Evolutionary conservation across 1,284 basidiomycete genomes (phyloP).

Genomic region (Cutaneotrichosporon curvatum): DNA sequence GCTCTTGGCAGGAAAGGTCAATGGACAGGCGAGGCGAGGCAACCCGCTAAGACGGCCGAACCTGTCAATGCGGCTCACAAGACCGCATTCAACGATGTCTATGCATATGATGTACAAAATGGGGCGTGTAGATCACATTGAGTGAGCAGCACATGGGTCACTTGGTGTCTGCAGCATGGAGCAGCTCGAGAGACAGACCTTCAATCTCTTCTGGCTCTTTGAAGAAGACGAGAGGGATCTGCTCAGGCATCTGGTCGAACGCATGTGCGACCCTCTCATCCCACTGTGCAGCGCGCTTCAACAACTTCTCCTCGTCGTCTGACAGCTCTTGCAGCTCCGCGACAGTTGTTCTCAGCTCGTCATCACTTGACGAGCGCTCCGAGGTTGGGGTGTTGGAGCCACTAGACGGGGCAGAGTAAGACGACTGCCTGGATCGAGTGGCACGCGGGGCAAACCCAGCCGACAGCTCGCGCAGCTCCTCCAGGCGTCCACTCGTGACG

Average conservation of each 20-base stretch:
- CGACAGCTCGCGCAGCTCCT: slow-evolving; percentile 7
- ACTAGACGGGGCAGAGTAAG: neutral
- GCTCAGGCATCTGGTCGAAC: slow-evolving; percentile 14
- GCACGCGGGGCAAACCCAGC: neutral
- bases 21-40: too few species aligned
- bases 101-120: too few species aligned
- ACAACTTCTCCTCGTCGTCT: slow-evolving; percentile 32
- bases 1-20: too few species aligned
- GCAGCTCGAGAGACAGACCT: slow-evolving; percentile 10
- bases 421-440: too few species aligned
- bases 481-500: slow-evolving; percentile 47
- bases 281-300: slow-evolving; percentile 32
- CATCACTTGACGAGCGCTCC: neutral
- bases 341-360: slow-evolving; percentile 7
- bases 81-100: too few species aligned
- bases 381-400: slow-evolving; percentile 7
- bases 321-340: slow-evolving; percentile 25
- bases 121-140: too few species aligned
- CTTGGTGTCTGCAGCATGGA: slow-evolving; percentile 1
- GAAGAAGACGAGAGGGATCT: slow-evolving; percentile 26
- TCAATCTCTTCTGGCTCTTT: slow-evolving; percentile 29
- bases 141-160: too few species aligned
- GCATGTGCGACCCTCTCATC: slow-evolving; percentile 22
- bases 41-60: too few species aligned
- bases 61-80: too few species aligned